These are phyloP conservation scores for Chytriomyces confervae DNA, from an alignment of 192 early-diverging fungal genomes.

Conservation along the genomic window DNA sequence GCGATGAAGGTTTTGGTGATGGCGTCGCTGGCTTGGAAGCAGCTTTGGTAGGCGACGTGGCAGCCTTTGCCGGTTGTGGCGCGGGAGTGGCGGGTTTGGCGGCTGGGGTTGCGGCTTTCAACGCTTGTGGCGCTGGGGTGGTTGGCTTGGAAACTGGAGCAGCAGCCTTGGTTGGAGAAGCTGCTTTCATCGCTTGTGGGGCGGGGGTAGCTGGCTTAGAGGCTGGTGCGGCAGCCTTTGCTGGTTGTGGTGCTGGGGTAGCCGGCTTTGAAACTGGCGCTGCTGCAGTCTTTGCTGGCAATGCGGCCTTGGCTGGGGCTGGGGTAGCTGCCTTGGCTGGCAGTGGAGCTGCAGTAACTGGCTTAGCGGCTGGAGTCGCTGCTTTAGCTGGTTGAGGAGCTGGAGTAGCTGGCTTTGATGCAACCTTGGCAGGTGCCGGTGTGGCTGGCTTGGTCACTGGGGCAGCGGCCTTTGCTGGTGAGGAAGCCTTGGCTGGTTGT, in stretches of 20 bases:
- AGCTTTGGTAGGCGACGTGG: neutral
- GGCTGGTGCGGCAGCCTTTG: constrained; percentile 1
- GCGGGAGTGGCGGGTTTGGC: neutral
- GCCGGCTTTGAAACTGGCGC: neutral
- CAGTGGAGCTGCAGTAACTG: neutral
- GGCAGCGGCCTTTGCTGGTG: neutral
- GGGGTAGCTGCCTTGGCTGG: constrained; percentile 3
- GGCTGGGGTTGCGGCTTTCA: neutral
- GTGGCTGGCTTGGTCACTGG: too few relatives aligned
- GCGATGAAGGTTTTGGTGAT: constrained; percentile 6
- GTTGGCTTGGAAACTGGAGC: neutral
- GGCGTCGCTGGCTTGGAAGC: constrained; percentile 11
- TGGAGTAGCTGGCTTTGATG: neutral
- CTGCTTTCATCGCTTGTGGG: neutral
- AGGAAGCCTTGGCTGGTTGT: neutral
- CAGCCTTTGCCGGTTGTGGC: constrained; percentile 10
- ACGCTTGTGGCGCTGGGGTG: neutral
- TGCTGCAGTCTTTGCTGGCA: neutral
- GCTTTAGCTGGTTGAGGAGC: neutral
- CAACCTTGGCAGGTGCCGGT: neutral
- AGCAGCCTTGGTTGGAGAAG: neutral
- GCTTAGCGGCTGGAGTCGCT: neutral
- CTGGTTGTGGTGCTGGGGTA: constrained; percentile 1
- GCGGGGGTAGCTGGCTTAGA: neutral
- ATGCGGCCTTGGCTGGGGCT: neutral